A percentile compares a stretch with the other conserved stretches of the same genome.
Conservation (phyloP, 306 rosid species). For the Prunus armeniaca region DNA sequence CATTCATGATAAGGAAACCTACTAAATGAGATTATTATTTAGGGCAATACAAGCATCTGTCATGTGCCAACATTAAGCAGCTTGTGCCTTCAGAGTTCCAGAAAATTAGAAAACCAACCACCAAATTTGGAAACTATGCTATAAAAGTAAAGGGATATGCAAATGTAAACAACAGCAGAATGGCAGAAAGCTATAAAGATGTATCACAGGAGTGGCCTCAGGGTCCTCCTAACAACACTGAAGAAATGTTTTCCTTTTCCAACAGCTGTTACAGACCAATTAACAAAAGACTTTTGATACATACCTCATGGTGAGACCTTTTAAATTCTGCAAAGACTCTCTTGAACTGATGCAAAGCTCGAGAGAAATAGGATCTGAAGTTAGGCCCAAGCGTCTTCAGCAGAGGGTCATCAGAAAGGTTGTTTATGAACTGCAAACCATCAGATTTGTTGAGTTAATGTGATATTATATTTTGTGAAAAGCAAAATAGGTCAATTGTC, state of each 20-base stretch:
- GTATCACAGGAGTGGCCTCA: slow-evolving; percentile 14
- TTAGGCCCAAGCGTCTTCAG: slow-evolving; percentile 21
- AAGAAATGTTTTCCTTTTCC: slow-evolving; percentile 2
- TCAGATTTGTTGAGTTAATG: slow-evolving; percentile 7
- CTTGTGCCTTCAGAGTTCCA: background rate
- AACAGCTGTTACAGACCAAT: slow-evolving; percentile 7
- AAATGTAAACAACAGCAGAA: background rate
- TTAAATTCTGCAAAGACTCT: slow-evolving; percentile 37
- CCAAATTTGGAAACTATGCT: background rate
- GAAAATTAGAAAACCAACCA: slow-evolving; percentile 1
- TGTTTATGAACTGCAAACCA: slow-evolving; percentile 48
- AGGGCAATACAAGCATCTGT: too few species aligned
- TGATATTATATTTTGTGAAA: slow-evolving; percentile 5
- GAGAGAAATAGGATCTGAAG: slow-evolving; percentile 40
- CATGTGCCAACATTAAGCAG: background rate
- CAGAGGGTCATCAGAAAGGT: slow-evolving; percentile 34
- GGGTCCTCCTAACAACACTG: slow-evolving; percentile 6
- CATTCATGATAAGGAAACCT: background rate
- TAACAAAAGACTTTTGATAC: slow-evolving; percentile 17
- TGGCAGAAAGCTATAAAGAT: background rate
- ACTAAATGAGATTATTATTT: too few species aligned
- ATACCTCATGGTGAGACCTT: slow-evolving; percentile 80
- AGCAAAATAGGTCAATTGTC: slow-evolving; percentile 4
- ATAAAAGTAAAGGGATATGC: background rate
- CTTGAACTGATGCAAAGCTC: slow-evolving; percentile 47